These are phyloP conservation scores for Orbilia javanica DNA, from an alignment of 2,329 filamentous ascomycete species.

Conservation along the genomic window DNA sequence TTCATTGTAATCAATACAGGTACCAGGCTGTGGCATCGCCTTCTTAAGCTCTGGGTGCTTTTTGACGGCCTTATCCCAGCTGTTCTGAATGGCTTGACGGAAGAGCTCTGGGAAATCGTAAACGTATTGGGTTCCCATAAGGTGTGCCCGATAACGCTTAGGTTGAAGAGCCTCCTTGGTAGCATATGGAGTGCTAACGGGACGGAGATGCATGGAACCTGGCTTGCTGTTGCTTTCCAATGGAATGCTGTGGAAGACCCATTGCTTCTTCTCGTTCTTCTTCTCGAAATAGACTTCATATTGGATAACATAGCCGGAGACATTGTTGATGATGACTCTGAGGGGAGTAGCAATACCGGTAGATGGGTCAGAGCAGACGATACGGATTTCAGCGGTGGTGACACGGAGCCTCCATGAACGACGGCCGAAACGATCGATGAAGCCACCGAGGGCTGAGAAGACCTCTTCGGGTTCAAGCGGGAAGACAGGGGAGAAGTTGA, in stretches of 20 bases:
- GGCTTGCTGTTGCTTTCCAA: conserved; percentile 79
- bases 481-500: conserved; percentile 99
- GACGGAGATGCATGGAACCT: conserved; percentile 91
- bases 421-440: conserved; percentile 95
- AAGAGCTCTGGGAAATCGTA: conserved; percentile 99
- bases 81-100: conserved; percentile 96
- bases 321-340: conserved; percentile 97
- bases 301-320: conserved; percentile 96
- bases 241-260: conserved; percentile 94
- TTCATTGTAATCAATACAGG: conserved; percentile 94
- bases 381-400: conserved; percentile 96
- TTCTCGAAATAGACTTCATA: conserved; percentile 98
- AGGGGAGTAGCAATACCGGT: conserved; percentile 90
- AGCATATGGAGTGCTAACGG: conserved; percentile 91
- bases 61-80: conserved; percentile 82
- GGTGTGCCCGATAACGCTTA: conserved; percentile 98
- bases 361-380: conserved; percentile 91
- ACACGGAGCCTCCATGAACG: conserved; percentile 97
- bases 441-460: conserved; percentile 90
- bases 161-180: conserved; percentile 99
- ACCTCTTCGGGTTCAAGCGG: conserved; percentile 89
- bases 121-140: conserved; percentile 99
- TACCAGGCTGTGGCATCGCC: conserved; percentile 85
- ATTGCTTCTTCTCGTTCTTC: conserved; percentile 97
- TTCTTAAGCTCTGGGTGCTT: conserved; percentile 80